Conservation (phyloP, 768 basidiomycete species). For the Mycena floridula region DNA sequence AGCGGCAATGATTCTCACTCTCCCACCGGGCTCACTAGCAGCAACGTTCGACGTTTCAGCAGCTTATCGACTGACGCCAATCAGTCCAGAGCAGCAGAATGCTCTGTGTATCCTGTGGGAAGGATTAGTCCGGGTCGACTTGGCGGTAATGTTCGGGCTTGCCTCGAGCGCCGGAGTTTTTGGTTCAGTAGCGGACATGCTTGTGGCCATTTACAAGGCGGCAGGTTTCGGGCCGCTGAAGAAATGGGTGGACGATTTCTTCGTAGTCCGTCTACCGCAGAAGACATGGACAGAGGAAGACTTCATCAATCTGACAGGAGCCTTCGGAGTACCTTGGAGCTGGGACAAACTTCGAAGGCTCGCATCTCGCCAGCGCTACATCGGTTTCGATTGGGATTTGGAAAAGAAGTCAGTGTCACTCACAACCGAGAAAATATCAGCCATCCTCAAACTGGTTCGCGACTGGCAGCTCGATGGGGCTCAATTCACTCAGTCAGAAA, state of each 20-base stretch:
- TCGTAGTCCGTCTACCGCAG: constrained; percentile 11
- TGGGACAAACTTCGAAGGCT: constrained; percentile 17
- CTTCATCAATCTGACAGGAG: constrained; percentile 19
- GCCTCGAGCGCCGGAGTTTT: constrained; percentile 25
- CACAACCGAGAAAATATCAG: constrained; percentile 14
- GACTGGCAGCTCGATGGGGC: constrained; percentile 5
- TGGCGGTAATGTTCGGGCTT: constrained; percentile 23
- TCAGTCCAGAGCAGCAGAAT: constrained; percentile 27
- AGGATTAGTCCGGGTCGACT: constrained; percentile 26
- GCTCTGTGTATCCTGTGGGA: constrained; percentile 24
- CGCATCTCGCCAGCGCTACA: constrained; percentile 16
- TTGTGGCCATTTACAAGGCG: no score
- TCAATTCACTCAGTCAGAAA: constrained; percentile 12
- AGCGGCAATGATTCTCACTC: constrained; percentile 14
- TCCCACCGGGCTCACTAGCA: constrained; percentile 31
- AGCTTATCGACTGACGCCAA: constrained; percentile 30
- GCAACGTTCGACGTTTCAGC: no score
- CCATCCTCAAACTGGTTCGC: constrained; percentile 7
- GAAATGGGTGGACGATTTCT: constrained; percentile 29
- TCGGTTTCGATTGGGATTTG: constrained; percentile 32
- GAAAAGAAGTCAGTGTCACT: constrained; percentile 14
- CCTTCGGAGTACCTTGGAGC: constrained; percentile 27
- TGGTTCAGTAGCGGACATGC: constrained; percentile 29
- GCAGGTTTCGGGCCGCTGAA: no score
- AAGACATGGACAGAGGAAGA: constrained; percentile 16